Conservation (phyloP, 2,329 filamentous ascomycete genomes). For the Davidsoniella australis region DNA sequence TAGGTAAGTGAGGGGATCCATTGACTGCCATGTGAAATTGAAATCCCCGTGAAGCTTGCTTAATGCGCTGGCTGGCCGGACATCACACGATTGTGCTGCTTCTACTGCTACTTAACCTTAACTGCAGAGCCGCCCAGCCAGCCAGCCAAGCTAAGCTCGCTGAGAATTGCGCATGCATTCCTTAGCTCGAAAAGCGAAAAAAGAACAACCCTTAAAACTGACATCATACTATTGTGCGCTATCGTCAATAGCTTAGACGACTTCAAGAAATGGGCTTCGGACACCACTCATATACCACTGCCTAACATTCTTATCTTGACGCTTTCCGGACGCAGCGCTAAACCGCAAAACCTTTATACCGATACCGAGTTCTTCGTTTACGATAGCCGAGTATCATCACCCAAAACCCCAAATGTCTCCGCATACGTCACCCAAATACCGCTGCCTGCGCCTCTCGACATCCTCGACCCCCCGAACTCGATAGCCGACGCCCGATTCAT, state of each 20-base stretch:
- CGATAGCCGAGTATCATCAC: slow-evolving; percentile 58
- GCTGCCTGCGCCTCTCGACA: slow-evolving; percentile 22
- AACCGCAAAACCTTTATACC: slow-evolving; percentile 58
- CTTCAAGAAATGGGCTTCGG: slow-evolving; percentile 65
- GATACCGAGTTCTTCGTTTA: slow-evolving; percentile 92
- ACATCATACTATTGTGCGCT: slow-evolving; percentile 4
- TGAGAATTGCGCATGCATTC: slow-evolving; percentile 1
- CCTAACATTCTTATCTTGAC: slow-evolving; percentile 80
- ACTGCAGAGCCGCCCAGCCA: too few species aligned
- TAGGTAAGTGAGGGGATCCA: slow-evolving; percentile 34
- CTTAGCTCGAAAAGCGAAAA: slow-evolving; percentile 1
- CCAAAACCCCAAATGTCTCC: slow-evolving; percentile 30
- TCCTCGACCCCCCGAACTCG: slow-evolving; percentile 54
- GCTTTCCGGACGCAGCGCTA: slow-evolving; percentile 65
- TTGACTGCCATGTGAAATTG: background rate
- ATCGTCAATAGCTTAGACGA: slow-evolving; percentile 51
- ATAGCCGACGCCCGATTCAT: slow-evolving; percentile 66
- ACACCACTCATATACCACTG: slow-evolving; percentile 53
- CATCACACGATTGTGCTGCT: slow-evolving; percentile 10
- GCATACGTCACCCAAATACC: slow-evolving; percentile 31
- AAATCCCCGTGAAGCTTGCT: background rate
- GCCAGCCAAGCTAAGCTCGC: background rate
- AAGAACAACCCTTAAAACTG: slow-evolving; percentile 1
- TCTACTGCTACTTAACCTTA: slow-evolving; percentile 6
- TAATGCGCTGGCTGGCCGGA: too few species aligned